Evolutionary conservation across 768 basidiomycete genomes (phyloP).

Genomic region (Boletus vermiculosoides): DNA sequence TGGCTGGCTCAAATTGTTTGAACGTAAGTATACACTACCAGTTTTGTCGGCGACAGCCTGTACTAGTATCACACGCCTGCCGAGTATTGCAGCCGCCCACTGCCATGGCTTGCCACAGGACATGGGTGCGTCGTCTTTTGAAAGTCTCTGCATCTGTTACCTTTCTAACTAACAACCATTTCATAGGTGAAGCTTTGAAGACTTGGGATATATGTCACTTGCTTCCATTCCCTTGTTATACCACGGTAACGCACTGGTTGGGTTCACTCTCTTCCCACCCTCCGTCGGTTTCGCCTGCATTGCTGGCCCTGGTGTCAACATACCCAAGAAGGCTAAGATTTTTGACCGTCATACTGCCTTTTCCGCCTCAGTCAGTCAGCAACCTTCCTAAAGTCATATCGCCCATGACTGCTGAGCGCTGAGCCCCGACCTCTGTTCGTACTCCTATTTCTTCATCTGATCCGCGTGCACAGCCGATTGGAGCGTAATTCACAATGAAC

Average conservation of each 20-base stretch:
- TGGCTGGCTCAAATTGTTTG: slow-evolving; percentile 7
- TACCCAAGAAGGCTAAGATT: not conserved
- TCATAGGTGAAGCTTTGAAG: not conserved
- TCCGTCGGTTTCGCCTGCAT: not conserved
- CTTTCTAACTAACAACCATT: not conserved
- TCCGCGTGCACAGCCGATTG: slow-evolving; percentile 11
- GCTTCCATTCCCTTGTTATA: not conserved
- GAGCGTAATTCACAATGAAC: slow-evolving; percentile 1
- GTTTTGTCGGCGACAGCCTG: slow-evolving; percentile 4
- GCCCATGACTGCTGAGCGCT: not conserved
- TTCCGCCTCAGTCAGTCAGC: not conserved
- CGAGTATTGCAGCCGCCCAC: not conserved
- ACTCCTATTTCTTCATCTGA: slow-evolving; percentile 18
- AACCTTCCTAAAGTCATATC: not conserved
- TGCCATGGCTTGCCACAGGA: not conserved
- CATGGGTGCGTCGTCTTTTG: too few species aligned
- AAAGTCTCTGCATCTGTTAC: too few species aligned
- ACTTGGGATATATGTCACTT: not conserved
- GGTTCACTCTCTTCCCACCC: not conserved
- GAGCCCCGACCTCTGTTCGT: slow-evolving; percentile 12
- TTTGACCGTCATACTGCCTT: not conserved
- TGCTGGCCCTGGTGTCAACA: not conserved
- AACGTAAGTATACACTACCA: slow-evolving; percentile 2
- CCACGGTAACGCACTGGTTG: not conserved
- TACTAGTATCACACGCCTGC: slow-evolving; percentile 16